phyloP scores from a whole-genome alignment of 179 eudicot species.

The Actinidia polygama region DNA sequence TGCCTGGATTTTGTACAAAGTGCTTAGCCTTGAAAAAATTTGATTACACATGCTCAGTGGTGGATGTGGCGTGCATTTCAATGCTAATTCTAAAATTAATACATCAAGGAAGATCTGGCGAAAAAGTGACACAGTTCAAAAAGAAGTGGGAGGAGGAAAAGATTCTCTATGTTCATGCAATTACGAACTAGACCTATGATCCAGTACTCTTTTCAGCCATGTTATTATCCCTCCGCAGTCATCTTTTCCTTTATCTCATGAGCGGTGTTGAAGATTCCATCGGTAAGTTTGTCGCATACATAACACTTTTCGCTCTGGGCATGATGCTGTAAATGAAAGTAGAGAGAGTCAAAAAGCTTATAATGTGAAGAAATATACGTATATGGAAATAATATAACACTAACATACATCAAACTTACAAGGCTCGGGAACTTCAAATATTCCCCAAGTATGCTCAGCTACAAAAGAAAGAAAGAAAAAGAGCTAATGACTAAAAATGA shows the following conservation, averaged over 20 bases:
- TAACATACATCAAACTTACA: neutral
- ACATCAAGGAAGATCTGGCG: neutral
- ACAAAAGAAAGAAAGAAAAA: neutral
- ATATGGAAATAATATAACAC: neutral
- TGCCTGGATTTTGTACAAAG: neutral
- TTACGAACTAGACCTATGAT: neutral
- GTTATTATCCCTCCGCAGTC: conserved; percentile 58
- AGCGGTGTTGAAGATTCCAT: conserved; percentile 83
- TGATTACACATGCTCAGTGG: neutral
- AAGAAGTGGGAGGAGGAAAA: neutral
- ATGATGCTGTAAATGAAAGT: conserved; percentile 68
- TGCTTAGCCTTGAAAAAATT: neutral
- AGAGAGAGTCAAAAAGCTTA: neutral
- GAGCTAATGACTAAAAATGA: neutral
- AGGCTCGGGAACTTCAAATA: neutral
- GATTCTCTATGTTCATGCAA: neutral
- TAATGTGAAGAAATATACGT: neutral
- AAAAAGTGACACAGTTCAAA: neutral
- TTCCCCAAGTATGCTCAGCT: neutral
- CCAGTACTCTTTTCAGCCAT: conserved; percentile 1
- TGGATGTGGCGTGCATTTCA: neutral
- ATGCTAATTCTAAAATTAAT: neutral
- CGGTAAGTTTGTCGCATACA: conserved; percentile 78
- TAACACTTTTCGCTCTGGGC: conserved; percentile 81
- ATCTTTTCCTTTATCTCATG: conserved; percentile 72